phyloP scores from a whole-genome alignment of 2,329 filamentous ascomycete species.

The Penicillium sp. region DNA sequence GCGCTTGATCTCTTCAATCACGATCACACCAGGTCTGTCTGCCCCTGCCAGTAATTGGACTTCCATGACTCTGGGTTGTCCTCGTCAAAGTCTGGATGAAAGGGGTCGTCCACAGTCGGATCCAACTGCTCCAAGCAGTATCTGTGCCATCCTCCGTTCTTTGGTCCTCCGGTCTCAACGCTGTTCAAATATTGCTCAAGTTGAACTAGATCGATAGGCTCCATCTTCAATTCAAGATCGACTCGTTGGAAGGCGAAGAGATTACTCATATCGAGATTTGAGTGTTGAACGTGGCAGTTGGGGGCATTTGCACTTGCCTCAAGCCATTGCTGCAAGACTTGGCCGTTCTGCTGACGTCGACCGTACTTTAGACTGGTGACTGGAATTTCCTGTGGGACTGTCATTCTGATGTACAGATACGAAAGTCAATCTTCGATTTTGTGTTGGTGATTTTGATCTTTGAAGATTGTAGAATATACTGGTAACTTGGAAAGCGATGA shows the following conservation, averaged over 20 bases:
- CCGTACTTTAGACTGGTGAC: too few relatives aligned
- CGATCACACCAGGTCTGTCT: not conserved
- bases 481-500: too few relatives aligned
- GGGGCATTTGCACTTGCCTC: too few relatives aligned
- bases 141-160: not conserved
- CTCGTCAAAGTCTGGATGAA: not conserved
- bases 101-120: not conserved
- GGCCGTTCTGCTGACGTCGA: too few relatives aligned
- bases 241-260: not conserved
- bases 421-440: too few relatives aligned
- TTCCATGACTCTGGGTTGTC: not conserved
- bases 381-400: too few relatives aligned
- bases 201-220: not conserved
- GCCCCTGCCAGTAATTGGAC: not conserved
- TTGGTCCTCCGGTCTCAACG: not conserved
- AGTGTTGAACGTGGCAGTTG: not conserved
- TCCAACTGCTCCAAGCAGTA: not conserved
- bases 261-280: not conserved
- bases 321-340: too few relatives aligned
- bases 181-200: not conserved
- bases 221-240: not conserved
- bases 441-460: too few relatives aligned
- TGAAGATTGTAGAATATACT: too few relatives aligned
- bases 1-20: conserved; percentile 1
- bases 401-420: too few relatives aligned